Evolutionary conservation across 106 monocot species (phyloP).

Genomic region (Alisma plantagoaquatica): DNA sequence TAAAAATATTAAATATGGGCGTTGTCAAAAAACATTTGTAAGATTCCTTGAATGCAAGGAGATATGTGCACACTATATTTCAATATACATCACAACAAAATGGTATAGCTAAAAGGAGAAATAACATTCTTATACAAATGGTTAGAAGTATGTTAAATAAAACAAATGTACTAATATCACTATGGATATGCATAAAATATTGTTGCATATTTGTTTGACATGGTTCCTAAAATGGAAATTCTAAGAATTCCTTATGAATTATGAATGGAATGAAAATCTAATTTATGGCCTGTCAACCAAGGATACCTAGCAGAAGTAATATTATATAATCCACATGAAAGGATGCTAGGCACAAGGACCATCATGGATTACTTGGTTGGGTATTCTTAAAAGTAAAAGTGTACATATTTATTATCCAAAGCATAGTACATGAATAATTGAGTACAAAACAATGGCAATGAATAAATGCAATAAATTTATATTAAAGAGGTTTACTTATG

Average conservation of each 20-base stretch:
- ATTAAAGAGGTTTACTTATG: background rate
- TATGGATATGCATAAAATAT: background rate
- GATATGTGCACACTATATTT: background rate
- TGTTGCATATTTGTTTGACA: background rate
- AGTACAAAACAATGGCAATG: background rate
- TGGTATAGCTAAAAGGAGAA: background rate
- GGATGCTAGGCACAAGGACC: background rate
- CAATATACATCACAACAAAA: background rate
- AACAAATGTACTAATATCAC: background rate
- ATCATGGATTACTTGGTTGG: background rate
- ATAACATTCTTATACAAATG: background rate
- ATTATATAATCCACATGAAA: slow-evolving; percentile 1
- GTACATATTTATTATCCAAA: background rate
- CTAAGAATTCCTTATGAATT: background rate
- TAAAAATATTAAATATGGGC: background rate
- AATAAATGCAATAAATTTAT: background rate
- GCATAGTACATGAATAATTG: background rate
- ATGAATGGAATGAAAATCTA: slow-evolving; percentile 1
- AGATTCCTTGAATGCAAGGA: background rate
- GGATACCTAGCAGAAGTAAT: background rate
- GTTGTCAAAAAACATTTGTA: background rate
- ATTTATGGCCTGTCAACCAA: background rate
- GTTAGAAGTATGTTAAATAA: background rate
- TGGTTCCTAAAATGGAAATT: background rate
- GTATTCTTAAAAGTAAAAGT: background rate